Evolutionary conservation across 2,329 filamentous ascomycete species (phyloP), one percentile per base, ranked within the genome.

Genomic region (Xylaria digitata): DNA sequence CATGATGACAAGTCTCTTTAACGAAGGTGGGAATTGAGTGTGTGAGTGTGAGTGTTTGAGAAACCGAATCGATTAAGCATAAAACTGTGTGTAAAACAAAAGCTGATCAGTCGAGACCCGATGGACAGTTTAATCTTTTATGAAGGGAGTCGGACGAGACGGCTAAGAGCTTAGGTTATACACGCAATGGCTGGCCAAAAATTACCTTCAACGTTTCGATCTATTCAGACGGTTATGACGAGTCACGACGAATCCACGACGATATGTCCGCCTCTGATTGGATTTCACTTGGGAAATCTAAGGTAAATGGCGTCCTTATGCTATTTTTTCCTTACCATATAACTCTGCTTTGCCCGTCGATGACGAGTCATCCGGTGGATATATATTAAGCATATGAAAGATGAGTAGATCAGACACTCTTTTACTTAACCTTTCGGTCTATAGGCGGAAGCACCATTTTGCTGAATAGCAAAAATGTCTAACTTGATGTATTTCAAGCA

Each of bases 1-100:
- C 74, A 74, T 73, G 57, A 13, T 65, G 63, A 48, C 15, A 21
- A 11, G 17, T 48, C 17, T 46, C 43, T n/a, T 26, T 8, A 23
- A 21, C 6, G 6, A 48, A 43, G 17, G 32, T 21, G 26, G 26
- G 3, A 26, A 26, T 26, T 26, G 26, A 9, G 17, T 19, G 30
- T 13, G 37, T 46, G 8, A 21, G 7, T 46, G 26, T 3, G 7
- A 3, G 26, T 26, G 26, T 26, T 57, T 26, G 6, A 19, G 40
- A 37, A 1, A 50, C 1, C 15, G 37, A 13, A 17, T 46, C 3
- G 6, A 26, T 43, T 43, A 15, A 2, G 9, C 15, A 30, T 26
- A 6, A 5, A 13, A 30, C n/a, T 49, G 21, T 30, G 21, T 17
- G 3, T 26, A 30, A 13, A 48, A 48, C 13, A 30, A 49, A 32